phyloP scores from a whole-genome alignment of 2,329 filamentous ascomycete genomes.

The Lasiodiplodia sp. region DNA sequence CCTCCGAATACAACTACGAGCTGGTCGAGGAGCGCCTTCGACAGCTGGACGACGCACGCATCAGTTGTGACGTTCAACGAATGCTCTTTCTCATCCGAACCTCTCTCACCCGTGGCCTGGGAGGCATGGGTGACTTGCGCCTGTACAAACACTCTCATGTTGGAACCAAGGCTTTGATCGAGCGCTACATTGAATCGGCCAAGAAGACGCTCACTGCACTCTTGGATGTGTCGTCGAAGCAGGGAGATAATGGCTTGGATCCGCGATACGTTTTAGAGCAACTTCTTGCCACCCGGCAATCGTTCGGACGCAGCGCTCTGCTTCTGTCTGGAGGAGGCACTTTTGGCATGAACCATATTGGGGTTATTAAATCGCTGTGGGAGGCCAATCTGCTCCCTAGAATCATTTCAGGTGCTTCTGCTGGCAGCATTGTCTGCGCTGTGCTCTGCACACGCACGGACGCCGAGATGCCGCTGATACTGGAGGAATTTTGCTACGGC shows the following conservation, averaged over 20 bases:
- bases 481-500: slow-evolving; percentile 77
- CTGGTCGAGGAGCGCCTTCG: slow-evolving; percentile 74
- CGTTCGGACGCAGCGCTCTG: slow-evolving; percentile 84
- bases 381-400: slow-evolving; percentile 78
- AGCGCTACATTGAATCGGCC: slow-evolving; percentile 83
- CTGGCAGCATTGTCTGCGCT: slow-evolving; percentile 84
- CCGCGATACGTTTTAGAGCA: slow-evolving; percentile 70
- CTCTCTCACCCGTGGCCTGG: slow-evolving; percentile 78
- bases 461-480: slow-evolving; percentile 74
- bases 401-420: slow-evolving; percentile 87
- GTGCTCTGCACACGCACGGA: slow-evolving; percentile 81
- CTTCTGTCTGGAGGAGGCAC: slow-evolving; percentile 86
- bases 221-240: slow-evolving; percentile 66
- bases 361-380: slow-evolving; percentile 82
- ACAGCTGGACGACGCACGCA: slow-evolving; percentile 77
- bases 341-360: slow-evolving; percentile 91
- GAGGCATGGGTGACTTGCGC: slow-evolving; percentile 82
- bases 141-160: slow-evolving; percentile 85
- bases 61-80: slow-evolving; percentile 72
- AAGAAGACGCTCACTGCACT: slow-evolving; percentile 76
- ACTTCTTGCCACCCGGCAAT: slow-evolving; percentile 75
- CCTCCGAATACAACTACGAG: slow-evolving; percentile 73
- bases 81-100: slow-evolving; percentile 87
- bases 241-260: slow-evolving; percentile 60
- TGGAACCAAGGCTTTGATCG: slow-evolving; percentile 86